phyloP scores from a whole-genome alignment of 306 rosid genomes.

The Alnus rubra region DNA sequence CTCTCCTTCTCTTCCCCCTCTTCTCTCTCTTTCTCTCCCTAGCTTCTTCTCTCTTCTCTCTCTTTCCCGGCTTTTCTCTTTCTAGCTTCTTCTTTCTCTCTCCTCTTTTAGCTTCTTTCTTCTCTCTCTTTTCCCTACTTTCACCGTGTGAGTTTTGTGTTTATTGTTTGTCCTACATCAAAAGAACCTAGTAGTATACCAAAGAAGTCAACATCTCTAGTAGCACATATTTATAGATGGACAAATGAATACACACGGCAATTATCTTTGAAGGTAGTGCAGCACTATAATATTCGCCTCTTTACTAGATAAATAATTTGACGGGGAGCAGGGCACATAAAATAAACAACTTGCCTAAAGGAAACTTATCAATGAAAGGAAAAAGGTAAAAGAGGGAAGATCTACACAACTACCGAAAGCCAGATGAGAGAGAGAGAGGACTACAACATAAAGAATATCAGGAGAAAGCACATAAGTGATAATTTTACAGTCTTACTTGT shows the following conservation, averaged over 20 bases:
- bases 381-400: not conserved
- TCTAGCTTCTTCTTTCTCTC: too few species aligned
- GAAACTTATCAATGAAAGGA: not conserved
- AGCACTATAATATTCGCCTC: not conserved
- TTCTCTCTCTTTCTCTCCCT: too few species aligned
- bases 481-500: not conserved
- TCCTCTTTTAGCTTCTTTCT: too few species aligned
- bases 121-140: too few species aligned
- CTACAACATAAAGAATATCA: too few species aligned
- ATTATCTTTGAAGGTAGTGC: not conserved
- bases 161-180: too few species aligned
- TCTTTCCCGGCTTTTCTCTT: too few species aligned
- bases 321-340: not conserved
- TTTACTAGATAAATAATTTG: not conserved
- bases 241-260: not conserved
- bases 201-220: not conserved
- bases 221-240: not conserved
- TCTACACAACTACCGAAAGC: not conserved
- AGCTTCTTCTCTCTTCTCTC: too few species aligned
- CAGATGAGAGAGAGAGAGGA: not conserved
- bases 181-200: not conserved
- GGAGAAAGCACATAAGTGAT: not conserved
- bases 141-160: too few species aligned
- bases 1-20: too few species aligned
- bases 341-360: too few species aligned